A percentile compares a stretch with the other conserved stretches of the same genome.
Conservation (phyloP, 2,329 filamentous ascomycete species). For the Myriosclerotinia scirpicola region DNA sequence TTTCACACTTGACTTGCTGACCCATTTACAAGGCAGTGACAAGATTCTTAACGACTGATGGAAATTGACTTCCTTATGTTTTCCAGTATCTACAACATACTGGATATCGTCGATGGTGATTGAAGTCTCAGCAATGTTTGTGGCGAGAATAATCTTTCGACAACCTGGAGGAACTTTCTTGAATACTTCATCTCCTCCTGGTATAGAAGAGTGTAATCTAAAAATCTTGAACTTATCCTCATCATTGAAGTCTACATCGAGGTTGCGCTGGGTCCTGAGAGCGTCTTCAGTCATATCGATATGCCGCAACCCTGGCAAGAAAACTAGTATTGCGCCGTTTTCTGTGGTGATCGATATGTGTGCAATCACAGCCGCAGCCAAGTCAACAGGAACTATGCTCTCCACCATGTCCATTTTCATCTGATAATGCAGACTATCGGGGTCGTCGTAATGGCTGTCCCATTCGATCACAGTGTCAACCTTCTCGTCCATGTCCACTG, state of each 20-base stretch:
- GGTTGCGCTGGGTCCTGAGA: conserved; percentile 70
- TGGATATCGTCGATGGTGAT: conserved; percentile 97
- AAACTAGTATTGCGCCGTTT: conserved; percentile 84
- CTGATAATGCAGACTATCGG: conserved; percentile 5
- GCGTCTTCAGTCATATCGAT: conserved; percentile 75
- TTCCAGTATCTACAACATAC: conserved; percentile 89
- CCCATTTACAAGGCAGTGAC: conserved; percentile 87
- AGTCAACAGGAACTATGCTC: conserved; percentile 63
- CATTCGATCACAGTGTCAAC: conserved; percentile 1
- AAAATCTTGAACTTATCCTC: conserved; percentile 78
- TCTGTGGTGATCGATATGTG: conserved; percentile 76
- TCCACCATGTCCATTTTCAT: conserved; percentile 50
- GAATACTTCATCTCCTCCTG: conserved; percentile 80
- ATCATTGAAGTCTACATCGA: conserved; percentile 57
- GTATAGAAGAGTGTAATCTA: conserved; percentile 84
- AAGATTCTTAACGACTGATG: conserved; percentile 87
- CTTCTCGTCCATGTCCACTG: background rate
- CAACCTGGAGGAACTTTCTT: conserved; percentile 68
- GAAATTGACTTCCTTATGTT: conserved; percentile 91
- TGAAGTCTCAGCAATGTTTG: conserved; percentile 95
- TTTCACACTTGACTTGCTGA: conserved; percentile 86
- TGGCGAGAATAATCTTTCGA: conserved; percentile 88
- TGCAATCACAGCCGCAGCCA: conserved; percentile 82
- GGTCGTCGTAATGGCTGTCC: conserved; percentile 2
- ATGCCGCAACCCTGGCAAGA: conserved; percentile 85